Conservation (phyloP, 2,329 filamentous ascomycete species). For the Apiospora koreana region DNA sequence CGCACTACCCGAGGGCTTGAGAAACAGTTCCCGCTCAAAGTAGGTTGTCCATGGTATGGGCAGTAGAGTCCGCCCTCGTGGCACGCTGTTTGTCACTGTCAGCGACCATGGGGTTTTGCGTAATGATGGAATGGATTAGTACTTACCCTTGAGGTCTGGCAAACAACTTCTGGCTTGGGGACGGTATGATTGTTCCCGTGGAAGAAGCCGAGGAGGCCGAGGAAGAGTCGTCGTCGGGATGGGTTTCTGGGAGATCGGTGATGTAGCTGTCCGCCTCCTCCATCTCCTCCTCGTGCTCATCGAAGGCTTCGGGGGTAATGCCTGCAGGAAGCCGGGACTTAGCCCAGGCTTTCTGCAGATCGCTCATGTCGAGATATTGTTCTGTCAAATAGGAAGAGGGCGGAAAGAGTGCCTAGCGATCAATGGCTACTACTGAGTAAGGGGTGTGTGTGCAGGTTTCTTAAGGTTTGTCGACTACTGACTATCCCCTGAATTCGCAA, state of each 20-base stretch:
- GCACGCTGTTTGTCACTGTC: slow-evolving; percentile 36
- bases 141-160: slow-evolving; percentile 67
- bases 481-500: not conserved
- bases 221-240: slow-evolving; percentile 68
- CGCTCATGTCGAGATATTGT: slow-evolving; percentile 62
- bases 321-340: slow-evolving; percentile 65
- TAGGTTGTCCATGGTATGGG: slow-evolving; percentile 85
- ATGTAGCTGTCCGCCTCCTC: slow-evolving; percentile 36
- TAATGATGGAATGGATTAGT: slow-evolving; percentile 22
- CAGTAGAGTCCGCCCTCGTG: slow-evolving; percentile 57
- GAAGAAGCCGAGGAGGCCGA: slow-evolving; percentile 87
- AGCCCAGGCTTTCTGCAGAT: slow-evolving; percentile 77
- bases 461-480: not conserved
- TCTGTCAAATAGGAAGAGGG: not conserved
- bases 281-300: slow-evolving; percentile 52
- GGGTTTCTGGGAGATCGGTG: slow-evolving; percentile 44
- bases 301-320: slow-evolving; percentile 51
- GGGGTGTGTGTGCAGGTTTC: not conserved
- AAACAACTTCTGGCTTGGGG: slow-evolving; percentile 71
- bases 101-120: not conserved
- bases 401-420: not conserved
- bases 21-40: slow-evolving; percentile 83
- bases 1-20: slow-evolving; percentile 50
- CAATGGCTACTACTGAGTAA: not conserved
- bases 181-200: slow-evolving; percentile 86